phyloP scores from a whole-genome alignment of 2,329 filamentous ascomycete genomes.

The Botrytis tulipae region DNA sequence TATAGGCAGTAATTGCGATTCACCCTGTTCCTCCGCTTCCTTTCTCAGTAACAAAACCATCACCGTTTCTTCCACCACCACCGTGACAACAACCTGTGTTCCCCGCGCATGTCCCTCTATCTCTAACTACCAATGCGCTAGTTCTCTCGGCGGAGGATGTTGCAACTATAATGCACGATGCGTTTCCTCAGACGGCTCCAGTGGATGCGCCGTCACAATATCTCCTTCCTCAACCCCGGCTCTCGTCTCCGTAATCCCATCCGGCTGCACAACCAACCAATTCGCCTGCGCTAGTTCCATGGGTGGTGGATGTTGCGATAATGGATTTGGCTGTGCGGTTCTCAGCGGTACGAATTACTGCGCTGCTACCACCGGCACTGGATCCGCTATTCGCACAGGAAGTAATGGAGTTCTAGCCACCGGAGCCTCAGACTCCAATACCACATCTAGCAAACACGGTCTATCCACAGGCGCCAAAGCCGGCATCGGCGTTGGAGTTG shows the following conservation, averaged over 20 bases:
- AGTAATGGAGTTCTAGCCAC: background rate
- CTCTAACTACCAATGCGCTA: slow-evolving; percentile 38
- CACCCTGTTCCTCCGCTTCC: slow-evolving; percentile 35
- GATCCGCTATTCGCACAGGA: slow-evolving; percentile 35
- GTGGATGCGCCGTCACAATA: slow-evolving; percentile 18
- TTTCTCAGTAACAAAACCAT: slow-evolving; percentile 39
- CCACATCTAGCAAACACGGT: slow-evolving; percentile 18
- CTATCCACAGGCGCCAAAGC: slow-evolving; percentile 53
- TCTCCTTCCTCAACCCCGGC: slow-evolving; percentile 29
- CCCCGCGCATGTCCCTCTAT: slow-evolving; percentile 37
- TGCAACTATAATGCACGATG: slow-evolving; percentile 49
- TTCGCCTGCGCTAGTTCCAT: slow-evolving; percentile 43
- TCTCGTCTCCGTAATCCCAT: slow-evolving; percentile 37
- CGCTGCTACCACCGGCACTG: slow-evolving; percentile 37
- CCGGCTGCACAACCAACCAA: slow-evolving; percentile 48
- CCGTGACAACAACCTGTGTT: slow-evolving; percentile 36
- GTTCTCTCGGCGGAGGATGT: slow-evolving; percentile 43
- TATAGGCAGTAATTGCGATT: slow-evolving; percentile 44
- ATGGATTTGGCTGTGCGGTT: slow-evolving; percentile 45
- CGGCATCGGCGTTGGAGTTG: slow-evolving; percentile 55
- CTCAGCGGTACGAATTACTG: slow-evolving; percentile 43
- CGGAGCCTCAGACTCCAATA: background rate
- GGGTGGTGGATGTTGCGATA: slow-evolving; percentile 51
- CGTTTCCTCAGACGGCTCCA: slow-evolving; percentile 40
- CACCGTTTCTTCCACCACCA: slow-evolving; percentile 25